Base-by-base conservation (phyloP, 2,329 filamentous ascomycete species). In the Aspergillus udagawae region DNA sequence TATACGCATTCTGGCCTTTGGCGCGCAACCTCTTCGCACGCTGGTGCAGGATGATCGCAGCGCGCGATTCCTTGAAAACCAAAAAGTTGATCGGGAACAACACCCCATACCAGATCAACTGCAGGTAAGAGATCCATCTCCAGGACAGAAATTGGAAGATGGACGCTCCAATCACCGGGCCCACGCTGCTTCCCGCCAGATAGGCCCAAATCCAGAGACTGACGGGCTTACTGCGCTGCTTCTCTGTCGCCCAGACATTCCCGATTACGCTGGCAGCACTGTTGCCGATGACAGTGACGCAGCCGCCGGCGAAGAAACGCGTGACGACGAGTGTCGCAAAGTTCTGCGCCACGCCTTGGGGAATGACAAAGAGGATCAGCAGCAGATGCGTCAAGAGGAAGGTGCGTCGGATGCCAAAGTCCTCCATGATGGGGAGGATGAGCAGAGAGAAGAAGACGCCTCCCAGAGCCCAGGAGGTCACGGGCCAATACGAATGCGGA, bases 281-380 rank as follows among this genome's bases (percentile, higher is more conserved):
- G 53, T 79, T 78, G 1, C 72, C 71, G 0, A 77, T 64, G 4
- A 77, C 70, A 0, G 74, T 70, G 7, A 75, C 73, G 55, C 71
- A 75, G 1, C 74, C 71, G 1, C 78, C 78, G 2, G 74, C 75
- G n/a, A 80, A 74, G 50, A 78, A 75, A 0, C 78, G 70, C 2
- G 73, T 75, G 2, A 77, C 67, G 1, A 80, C 65, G 4, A 80
- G 56, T 0, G 78, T 79, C 9, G 76, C 77, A 51, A 79, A 79
- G 57, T 78, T 80, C 14, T 70, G 70, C 0, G 78, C 77, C 8
- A 79, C 55, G 0, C 72, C 77, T 55, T 77, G 75, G 0, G 76
- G 75, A 9, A 80, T 67, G 5, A 77, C 64, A 56, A 78, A 79
- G 21, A 77, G 68, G 27, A 77, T 67, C 41, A 80, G 69, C 7